Evolutionary conservation across 75 land plant species (phyloP).

Genomic region (Cupressus sempervirens): DNA sequence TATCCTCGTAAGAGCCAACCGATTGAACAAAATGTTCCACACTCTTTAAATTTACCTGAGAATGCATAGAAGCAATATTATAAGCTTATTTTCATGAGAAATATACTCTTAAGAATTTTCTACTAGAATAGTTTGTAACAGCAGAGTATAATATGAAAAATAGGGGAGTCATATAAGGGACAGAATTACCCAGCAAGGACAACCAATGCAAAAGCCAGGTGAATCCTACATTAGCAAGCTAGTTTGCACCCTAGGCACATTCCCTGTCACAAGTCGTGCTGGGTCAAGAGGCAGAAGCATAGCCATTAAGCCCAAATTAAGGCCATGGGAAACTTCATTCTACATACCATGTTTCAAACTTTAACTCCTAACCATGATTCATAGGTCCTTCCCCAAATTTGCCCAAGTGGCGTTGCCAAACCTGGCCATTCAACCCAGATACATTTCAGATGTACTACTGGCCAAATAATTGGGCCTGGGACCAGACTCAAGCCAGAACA

Average conservation of each 20-base stretch:
- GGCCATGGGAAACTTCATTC: no score
- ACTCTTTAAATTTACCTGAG: constrained; percentile 66
- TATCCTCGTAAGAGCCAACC: constrained; percentile 68
- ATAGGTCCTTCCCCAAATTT: no score
- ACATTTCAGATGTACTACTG: no score
- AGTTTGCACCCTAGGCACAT: not conserved
- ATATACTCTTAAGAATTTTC: not conserved
- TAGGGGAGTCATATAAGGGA: not conserved
- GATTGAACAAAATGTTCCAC: constrained; percentile 84
- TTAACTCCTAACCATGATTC: no score
- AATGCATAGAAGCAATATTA: not conserved
- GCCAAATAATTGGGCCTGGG: no score
- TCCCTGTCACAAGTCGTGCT: no score
- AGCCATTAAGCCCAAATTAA: no score
- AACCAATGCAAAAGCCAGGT: not conserved
- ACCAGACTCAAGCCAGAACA: no score
- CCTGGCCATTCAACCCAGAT: no score
- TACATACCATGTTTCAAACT: no score
- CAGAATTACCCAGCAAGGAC: not conserved
- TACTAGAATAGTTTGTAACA: not conserved
- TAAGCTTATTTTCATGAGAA: not conserved
- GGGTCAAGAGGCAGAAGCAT: no score
- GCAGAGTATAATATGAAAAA: not conserved
- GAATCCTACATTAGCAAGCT: not conserved
- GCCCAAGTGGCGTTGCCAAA: no score